phyloP scores from a whole-genome alignment of 495 filamentous ascomycete species.

The Hyaloscypha finlandica region DNA sequence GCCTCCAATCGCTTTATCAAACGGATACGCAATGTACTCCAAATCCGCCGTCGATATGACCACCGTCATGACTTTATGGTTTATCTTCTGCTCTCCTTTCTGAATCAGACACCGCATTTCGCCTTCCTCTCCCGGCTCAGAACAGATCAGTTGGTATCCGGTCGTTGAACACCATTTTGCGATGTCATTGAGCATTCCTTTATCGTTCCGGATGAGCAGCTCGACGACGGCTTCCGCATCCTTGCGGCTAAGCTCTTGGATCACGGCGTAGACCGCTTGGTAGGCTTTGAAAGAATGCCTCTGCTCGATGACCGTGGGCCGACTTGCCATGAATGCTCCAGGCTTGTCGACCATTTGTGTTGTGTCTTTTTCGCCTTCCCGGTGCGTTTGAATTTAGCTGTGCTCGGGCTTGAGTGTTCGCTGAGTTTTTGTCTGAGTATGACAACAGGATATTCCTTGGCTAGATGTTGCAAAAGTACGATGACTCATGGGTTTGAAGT shows the following conservation, averaged over 20 bases:
- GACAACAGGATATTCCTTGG: too few species aligned
- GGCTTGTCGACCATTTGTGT: not conserved
- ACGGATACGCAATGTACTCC: not conserved
- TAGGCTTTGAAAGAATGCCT: slow-evolving; percentile 11
- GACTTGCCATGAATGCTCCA: not conserved
- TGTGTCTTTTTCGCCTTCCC: not conserved
- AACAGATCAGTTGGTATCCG: slow-evolving; percentile 5
- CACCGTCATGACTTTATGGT: slow-evolving; percentile 2
- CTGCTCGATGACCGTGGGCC: not conserved
- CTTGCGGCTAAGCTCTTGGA: not conserved
- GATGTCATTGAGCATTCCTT: slow-evolving; percentile 14
- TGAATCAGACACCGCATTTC: slow-evolving; percentile 9
- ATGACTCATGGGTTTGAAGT: not conserved
- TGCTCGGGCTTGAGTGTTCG: too few species aligned
- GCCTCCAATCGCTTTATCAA: slow-evolving; percentile 8
- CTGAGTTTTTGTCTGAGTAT: not conserved
- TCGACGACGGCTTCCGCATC: slow-evolving; percentile 11
- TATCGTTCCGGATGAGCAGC: slow-evolving; percentile 2
- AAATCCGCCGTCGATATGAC: slow-evolving; percentile 13
- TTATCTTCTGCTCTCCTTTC: slow-evolving; percentile 1
- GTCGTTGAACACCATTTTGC: slow-evolving; percentile 6
- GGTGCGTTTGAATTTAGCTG: too few species aligned
- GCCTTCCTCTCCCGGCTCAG: not conserved
- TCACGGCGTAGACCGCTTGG: not conserved
- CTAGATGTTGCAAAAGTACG: too few species aligned